These are phyloP conservation scores for grape (Vitis vinifera) DNA, from an alignment of 164 flowering plant genomes.

Conservation along the genomic window ASM3070453v1 NC_081823.1:15631001-15631500, in stretches of 20 bases:
- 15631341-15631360: not conserved
- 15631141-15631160: not conserved
- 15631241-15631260: no score
- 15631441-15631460: not conserved
- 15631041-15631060: conserved; percentile 90
- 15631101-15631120: conserved; percentile 8
- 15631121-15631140: not conserved
- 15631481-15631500: no score
- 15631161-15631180: no score
- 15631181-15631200: no score
- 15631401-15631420: no score
- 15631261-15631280: no score
- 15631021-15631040: conserved; percentile 99
- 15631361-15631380: no score
- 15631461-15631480: no score
- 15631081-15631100: conserved; percentile 76
- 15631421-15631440: not conserved
- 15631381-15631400: no score
- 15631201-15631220: no score
- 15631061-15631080: conserved; percentile 82
- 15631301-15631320: no score
- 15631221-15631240: no score
- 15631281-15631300: not conserved
- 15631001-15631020: conserved; percentile 75
- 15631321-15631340: not conserved